Conservation (phyloP, 805 yeast species). For the Candida loeiensis region DNA sequence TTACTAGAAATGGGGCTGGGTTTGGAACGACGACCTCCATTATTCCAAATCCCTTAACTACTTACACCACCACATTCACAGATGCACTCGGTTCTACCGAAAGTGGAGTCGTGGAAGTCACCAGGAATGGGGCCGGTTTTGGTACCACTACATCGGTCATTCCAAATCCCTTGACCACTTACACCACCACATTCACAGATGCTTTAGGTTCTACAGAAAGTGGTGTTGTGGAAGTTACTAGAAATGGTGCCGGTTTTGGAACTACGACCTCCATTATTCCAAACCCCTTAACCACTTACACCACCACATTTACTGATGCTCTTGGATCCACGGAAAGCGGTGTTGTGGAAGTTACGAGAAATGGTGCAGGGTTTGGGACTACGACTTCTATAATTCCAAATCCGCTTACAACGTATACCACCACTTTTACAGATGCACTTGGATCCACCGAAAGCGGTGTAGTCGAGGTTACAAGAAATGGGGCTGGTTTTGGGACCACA, state of each 20-base stretch:
- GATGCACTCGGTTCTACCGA: no score
- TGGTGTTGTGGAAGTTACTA: no score
- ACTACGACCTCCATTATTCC: not conserved
- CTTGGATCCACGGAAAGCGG: not conserved
- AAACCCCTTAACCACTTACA: not conserved
- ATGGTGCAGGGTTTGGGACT: not conserved
- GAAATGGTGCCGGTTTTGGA: not conserved
- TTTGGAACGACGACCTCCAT: no score
- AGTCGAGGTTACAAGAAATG: not conserved
- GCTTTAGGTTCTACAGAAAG: no score
- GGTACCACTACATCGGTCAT: no score
- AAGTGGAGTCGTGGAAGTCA: no score
- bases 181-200: no score
- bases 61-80: no score
- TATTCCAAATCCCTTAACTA: no score
- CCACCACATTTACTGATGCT: not conserved
- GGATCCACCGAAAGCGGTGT: not conserved
- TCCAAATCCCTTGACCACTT: no score
- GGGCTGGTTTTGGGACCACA: not conserved
- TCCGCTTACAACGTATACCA: not conserved
- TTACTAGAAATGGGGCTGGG: no score
- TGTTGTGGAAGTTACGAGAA: not conserved
- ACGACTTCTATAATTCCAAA: not conserved
- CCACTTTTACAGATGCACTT: not conserved
- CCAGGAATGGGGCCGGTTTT: no score